Evolutionary conservation across 2,329 filamentous ascomycete species (phyloP), one percentile per base, ranked within the genome.

Genomic region (Cercospora janseana): DNA sequence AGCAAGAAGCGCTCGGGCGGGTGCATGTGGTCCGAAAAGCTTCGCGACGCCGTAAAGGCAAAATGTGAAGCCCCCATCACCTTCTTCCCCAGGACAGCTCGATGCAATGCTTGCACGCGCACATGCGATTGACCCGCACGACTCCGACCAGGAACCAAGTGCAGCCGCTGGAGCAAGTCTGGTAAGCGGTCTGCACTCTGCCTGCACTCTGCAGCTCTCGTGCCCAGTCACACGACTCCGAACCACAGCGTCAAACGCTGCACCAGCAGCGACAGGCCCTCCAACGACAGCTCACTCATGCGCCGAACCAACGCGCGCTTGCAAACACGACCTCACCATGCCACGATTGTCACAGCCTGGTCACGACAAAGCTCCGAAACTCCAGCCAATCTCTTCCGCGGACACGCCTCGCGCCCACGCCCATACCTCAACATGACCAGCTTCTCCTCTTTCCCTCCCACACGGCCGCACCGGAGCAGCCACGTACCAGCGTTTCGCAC

Each of bases 181-280:
- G 26, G 10, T 15, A 23, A 18, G 18, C 27, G 28, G 42, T 31
- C 29, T 6, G 8, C 34, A 38, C 34, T n/a, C n/a, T n/a, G n/a
- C n/a, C n/a, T n/a, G n/a, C n/a, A n/a, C n/a, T n/a, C 34, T 34
- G 42, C 41, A 44, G 41, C 27, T 29, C 41, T 44, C 28, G 29
- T 35, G 27, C 41, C 12, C 42, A 34, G 13, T 13, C 18, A 34
- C 24, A 29, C 42, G 28, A 27, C 12, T 12, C 21, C 21, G 13
- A 10, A 29, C 9, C n/a, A 21, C 42, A 35, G 27, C 41, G 16
- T 31, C 21, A n/a, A 3, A 16, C n/a, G 20, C 27, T 45, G 42
- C 42, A 45, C 28, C 20, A 45, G 28, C 42, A 23, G 29, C 16
- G 34, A n/a, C n/a, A n/a, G 15, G 10, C 29, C 29, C 29, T n/a